A percentile compares a stretch with the other conserved stretches of the same genome.
These are phyloP conservation scores for Nakataea oryzae DNA, from an alignment of 2,329 filamentous ascomycete species.

Conservation along the genomic window DNA sequence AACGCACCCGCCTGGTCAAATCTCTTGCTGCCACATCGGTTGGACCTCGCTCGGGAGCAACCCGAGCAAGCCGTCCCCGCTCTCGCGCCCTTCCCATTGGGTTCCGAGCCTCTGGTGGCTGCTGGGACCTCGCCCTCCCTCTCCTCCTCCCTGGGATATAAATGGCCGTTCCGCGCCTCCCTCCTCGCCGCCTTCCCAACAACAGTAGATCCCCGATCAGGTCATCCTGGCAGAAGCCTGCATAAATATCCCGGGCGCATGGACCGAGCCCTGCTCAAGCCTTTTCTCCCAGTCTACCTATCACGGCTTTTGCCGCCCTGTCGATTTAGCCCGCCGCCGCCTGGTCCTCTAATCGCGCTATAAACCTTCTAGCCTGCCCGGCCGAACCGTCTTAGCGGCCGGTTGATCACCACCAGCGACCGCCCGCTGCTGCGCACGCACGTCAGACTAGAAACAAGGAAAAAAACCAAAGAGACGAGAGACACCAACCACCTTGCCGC, in stretches of 20 bases:
- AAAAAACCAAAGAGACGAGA: conserved; percentile 5
- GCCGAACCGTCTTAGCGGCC: neutral
- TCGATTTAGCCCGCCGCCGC: neutral
- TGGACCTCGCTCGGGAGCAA: neutral
- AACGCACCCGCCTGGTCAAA: neutral
- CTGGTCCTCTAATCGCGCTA: neutral
- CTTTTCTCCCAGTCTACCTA: neutral
- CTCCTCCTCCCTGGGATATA: neutral
- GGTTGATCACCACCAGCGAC: neutral
- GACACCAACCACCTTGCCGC: neutral
- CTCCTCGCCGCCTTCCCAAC: neutral
- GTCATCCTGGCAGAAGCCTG: neutral
- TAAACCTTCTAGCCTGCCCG: neutral
- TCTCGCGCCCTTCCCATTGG: neutral
- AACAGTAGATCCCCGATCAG: neutral
- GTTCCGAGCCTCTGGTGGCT: neutral
- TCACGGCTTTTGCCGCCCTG: neutral
- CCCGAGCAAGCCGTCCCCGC: neutral
- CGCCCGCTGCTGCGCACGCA: neutral
- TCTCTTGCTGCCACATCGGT: neutral
- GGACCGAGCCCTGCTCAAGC: neutral
- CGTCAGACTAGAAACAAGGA: neutral
- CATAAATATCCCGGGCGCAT: neutral
- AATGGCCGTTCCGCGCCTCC: neutral
- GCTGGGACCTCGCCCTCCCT: neutral